These are phyloP conservation scores for Didymella glomerata DNA, from an alignment of 2,329 filamentous ascomycete genomes.

Conservation along the genomic window DNA sequence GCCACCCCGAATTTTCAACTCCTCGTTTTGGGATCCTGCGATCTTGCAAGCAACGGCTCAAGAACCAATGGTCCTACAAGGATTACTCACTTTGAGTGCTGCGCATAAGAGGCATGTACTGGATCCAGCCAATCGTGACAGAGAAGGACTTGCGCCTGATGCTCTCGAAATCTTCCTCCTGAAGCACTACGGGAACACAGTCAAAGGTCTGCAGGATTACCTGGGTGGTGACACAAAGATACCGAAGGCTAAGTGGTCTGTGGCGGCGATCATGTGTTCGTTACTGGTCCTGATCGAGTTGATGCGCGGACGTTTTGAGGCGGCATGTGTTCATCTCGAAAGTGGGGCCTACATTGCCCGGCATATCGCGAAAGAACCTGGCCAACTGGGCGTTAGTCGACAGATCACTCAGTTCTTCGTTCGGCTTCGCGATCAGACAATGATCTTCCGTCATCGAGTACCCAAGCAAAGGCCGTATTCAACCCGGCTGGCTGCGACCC, in stretches of 20 bases:
- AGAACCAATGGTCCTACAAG: slow-evolving; percentile 17
- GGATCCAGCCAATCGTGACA: slow-evolving; percentile 6
- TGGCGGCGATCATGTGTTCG: slow-evolving; percentile 9
- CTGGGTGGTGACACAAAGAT: neutral
- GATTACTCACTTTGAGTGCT: slow-evolving; percentile 16
- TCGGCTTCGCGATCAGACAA: slow-evolving; percentile 9
- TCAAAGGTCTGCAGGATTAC: slow-evolving; percentile 8
- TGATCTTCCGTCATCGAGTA: neutral
- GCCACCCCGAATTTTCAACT: slow-evolving; percentile 19
- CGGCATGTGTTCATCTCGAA: slow-evolving; percentile 9
- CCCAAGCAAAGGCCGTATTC: neutral
- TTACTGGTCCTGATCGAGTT: slow-evolving; percentile 12
- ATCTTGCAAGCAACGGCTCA: slow-evolving; percentile 16
- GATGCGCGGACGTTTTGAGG: slow-evolving; percentile 12
- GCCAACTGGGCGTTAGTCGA: neutral
- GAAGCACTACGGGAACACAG: slow-evolving; percentile 12
- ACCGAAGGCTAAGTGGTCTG: neutral
- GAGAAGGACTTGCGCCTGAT: slow-evolving; percentile 12
- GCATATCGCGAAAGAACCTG: neutral
- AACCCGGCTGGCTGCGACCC: neutral
- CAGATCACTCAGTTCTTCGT: slow-evolving; percentile 8
- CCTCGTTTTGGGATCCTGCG: slow-evolving; percentile 18
- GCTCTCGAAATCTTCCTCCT: slow-evolving; percentile 12
- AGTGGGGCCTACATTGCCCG: slow-evolving; percentile 5
- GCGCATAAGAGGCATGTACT: slow-evolving; percentile 15